phyloP scores from a whole-genome alignment of 139 green algal genomes.

The Nannochloris sp. region DNA sequence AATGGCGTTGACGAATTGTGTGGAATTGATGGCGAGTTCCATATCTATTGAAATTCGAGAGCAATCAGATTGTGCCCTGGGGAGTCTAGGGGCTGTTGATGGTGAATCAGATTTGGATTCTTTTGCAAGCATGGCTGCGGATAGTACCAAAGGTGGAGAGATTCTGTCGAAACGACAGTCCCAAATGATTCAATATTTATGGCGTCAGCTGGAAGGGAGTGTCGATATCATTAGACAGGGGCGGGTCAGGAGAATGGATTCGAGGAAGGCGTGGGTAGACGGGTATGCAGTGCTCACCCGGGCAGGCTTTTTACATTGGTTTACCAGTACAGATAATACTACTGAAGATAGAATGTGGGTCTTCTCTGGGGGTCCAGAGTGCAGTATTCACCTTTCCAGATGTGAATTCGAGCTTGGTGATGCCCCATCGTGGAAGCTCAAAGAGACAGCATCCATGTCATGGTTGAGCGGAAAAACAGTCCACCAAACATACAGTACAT shows the following conservation, averaged over 20 bases:
- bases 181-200: conserved; percentile 36
- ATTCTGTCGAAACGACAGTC: conserved; percentile 43
- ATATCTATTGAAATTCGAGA: background rate
- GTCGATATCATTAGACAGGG: conserved; percentile 60
- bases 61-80: background rate
- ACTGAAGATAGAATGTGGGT: background rate
- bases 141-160: conserved; percentile 22
- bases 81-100: conserved; percentile 7
- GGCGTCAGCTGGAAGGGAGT: conserved; percentile 52
- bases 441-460: conserved; percentile 26
- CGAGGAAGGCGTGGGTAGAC: conserved; percentile 31
- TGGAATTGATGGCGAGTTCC: background rate
- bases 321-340: conserved; percentile 10
- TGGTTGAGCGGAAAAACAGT: conserved; percentile 18
- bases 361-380: background rate
- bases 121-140: conserved; percentile 13
- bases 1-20: conserved; percentile 10
- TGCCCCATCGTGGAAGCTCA: conserved; percentile 49
- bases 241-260: conserved; percentile 43
- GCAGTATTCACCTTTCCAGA: conserved; percentile 33
- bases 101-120: conserved; percentile 20
- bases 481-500: conserved; percentile 32
- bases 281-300: conserved; percentile 60
- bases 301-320: conserved; percentile 56
- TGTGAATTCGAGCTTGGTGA: conserved; percentile 45